Evolutionary conservation across 768 basidiomycete genomes (phyloP).

Genomic region (Lyophyllum atratum): DNA sequence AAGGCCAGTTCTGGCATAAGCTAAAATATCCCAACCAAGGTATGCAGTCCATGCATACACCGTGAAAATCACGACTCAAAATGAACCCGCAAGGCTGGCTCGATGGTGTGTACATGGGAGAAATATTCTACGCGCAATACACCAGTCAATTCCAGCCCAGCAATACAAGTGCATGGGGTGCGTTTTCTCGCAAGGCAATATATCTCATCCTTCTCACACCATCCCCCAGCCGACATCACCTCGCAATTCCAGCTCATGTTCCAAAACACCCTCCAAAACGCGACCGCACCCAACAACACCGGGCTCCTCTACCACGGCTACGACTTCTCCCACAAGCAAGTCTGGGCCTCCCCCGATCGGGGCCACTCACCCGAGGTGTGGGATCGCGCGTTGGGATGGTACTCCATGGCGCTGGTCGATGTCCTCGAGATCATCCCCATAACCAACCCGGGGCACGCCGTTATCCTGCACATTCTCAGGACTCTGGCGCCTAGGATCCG

Average conservation of each 20-base stretch:
- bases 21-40: slow-evolving; percentile 44
- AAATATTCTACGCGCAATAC: slow-evolving; percentile 45
- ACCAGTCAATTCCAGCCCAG: slow-evolving; percentile 33
- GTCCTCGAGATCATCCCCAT: slow-evolving; percentile 38
- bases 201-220: not conserved
- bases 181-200: slow-evolving; percentile 11
- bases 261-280: slow-evolving; percentile 41
- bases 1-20: slow-evolving; percentile 53
- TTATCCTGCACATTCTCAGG: slow-evolving; percentile 34
- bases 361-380: slow-evolving; percentile 52
- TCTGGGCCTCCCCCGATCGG: slow-evolving; percentile 46
- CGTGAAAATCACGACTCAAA: not conserved
- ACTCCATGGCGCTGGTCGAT: slow-evolving; percentile 50
- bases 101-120: slow-evolving; percentile 50
- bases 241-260: slow-evolving; percentile 45
- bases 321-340: slow-evolving; percentile 41
- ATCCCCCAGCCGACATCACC: slow-evolving; percentile 36
- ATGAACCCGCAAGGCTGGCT: slow-evolving; percentile 36
- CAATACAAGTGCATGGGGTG: slow-evolving; percentile 42
- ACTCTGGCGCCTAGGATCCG: slow-evolving; percentile 36
- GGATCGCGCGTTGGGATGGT: slow-evolving; percentile 52
- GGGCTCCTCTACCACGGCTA: slow-evolving; percentile 52
- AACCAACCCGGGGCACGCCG: slow-evolving; percentile 27
- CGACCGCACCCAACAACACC: slow-evolving; percentile 37
- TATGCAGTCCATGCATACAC: slow-evolving; percentile 2